Evolutionary conservation across 1,284 basidiomycete genomes (phyloP), one percentile per base, ranked within the genome.

Genomic region (Ustilago nuda): DNA sequence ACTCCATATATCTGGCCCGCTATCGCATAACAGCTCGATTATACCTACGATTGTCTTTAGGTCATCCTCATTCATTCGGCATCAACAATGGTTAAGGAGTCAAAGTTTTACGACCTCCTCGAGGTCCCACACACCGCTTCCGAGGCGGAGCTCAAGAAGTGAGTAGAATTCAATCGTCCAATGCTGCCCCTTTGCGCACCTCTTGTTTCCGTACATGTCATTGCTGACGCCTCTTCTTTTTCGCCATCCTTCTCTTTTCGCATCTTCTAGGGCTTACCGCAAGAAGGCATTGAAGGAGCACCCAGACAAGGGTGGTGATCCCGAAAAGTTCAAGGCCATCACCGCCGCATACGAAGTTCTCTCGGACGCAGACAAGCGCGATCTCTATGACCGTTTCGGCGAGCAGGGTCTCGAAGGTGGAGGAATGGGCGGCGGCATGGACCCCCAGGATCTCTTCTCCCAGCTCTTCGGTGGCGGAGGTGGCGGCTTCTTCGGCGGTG

Each of bases 301-400:
- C 87, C 96, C 95, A 45, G 96, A 98, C 90, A 98, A 98, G 88
- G 94, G 95, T 69, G 95, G 95, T 74, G 95, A 98, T 86, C 94
- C 78, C 37, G 97, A 99, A 87, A 87, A 93, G 71, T 99, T 99
- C 92, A 98, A 99, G 87, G 94, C 97, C 86, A 92, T 98, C 67
- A 96, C 95, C 15, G 93, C 96, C 88, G 95, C 95, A 54, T 99
- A 99, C 86, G 95, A 99, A 88, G 89, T 98, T 56, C 89, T 99
- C 17, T 94, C 95, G 41, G 96, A 99, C 86, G 86, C 91, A 17
- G 91, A 95, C 82, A 95, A 94, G 76, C 80, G 84, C 43, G 82
- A 83, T 46, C 61, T 82, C 55, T 99, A 99, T 84, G 96, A 99
- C 89, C 88, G 92, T 70, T 92, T 92, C 72, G 97, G 97, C 80